phyloP scores from a whole-genome alignment of 345 rosid species.

The Arabis hirsuta region DNA sequence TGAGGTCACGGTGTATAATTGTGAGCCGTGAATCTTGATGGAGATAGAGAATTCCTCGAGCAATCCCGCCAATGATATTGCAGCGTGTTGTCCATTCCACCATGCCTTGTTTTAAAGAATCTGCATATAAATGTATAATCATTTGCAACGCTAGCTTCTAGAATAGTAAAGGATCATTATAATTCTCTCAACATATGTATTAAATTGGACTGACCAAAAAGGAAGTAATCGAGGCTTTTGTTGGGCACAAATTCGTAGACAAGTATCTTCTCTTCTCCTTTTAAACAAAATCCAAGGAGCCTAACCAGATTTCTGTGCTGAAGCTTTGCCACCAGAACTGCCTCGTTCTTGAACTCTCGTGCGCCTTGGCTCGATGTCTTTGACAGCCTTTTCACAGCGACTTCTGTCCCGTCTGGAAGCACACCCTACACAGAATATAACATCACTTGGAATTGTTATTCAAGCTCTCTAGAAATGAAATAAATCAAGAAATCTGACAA shows the following conservation, averaged over 20 bases:
- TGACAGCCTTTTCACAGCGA: conserved; percentile 22
- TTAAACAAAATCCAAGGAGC: conserved; percentile 17
- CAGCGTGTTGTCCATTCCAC: neutral
- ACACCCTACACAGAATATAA: neutral
- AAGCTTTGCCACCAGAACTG: conserved; percentile 24
- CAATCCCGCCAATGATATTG: neutral
- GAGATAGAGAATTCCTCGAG: neutral
- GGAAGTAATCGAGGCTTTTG: conserved; percentile 11
- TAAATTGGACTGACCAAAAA: neutral
- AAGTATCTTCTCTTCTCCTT: conserved; percentile 18
- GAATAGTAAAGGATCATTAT: neutral
- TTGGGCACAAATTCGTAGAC: conserved; percentile 15
- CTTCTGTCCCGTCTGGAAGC: conserved; percentile 19
- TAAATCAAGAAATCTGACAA: neutral
- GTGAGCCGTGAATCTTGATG: no score
- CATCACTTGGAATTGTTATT: neutral
- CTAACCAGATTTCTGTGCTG: conserved; percentile 26
- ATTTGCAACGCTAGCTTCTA: neutral
- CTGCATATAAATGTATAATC: neutral
- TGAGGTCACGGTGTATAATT: no score
- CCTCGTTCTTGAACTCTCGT: conserved; percentile 24
- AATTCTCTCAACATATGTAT: neutral
- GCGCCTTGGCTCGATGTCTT: conserved; percentile 21
- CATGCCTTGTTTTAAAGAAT: neutral
- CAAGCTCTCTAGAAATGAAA: neutral